A percentile compares a stretch with the other conserved stretches of the same genome.
These are phyloP conservation scores for Rhizopogon rudus DNA, from an alignment of 768 basidiomycete species.

Conservation along the genomic window DNA sequence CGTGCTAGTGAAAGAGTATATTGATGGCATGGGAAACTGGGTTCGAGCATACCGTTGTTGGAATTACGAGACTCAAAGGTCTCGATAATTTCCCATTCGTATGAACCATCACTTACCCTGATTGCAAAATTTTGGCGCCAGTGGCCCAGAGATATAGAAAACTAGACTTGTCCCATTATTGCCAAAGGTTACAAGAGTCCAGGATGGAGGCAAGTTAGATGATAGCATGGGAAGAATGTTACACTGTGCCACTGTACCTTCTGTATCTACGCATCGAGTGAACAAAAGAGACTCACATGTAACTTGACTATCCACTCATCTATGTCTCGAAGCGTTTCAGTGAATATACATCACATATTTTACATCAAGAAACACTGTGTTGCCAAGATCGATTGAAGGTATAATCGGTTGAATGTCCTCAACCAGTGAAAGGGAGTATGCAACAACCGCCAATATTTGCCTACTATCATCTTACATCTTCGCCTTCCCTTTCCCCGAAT, in stretches of 20 bases:
- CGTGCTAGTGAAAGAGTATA: constrained; percentile 15
- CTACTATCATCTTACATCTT: not conserved
- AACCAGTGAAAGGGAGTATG: not conserved
- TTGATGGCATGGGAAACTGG: constrained; percentile 22
- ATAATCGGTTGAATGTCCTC: not conserved
- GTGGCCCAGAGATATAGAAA: constrained; percentile 19
- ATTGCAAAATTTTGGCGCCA: constrained; percentile 21
- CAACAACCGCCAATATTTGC: not conserved
- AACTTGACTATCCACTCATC: too few species aligned
- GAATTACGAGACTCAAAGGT: constrained; percentile 22
- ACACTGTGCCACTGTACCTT: not conserved
- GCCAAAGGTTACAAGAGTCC: not conserved
- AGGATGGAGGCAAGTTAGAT: too few species aligned
- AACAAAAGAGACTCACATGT: too few species aligned
- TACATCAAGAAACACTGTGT: too few species aligned
- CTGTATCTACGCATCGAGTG: not conserved
- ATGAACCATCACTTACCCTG: not conserved
- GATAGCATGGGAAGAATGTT: too few species aligned
- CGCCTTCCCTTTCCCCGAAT: not conserved
- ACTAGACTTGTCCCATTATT: constrained; percentile 9
- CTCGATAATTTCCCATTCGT: not conserved
- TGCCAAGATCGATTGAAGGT: too few species aligned
- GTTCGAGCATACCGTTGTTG: constrained; percentile 20
- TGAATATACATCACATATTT: too few species aligned
- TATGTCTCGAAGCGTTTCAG: too few species aligned